Evolutionary conservation across 352 stramenopile species (phyloP).

Genomic region (Phytophthora lateralis): DNA sequence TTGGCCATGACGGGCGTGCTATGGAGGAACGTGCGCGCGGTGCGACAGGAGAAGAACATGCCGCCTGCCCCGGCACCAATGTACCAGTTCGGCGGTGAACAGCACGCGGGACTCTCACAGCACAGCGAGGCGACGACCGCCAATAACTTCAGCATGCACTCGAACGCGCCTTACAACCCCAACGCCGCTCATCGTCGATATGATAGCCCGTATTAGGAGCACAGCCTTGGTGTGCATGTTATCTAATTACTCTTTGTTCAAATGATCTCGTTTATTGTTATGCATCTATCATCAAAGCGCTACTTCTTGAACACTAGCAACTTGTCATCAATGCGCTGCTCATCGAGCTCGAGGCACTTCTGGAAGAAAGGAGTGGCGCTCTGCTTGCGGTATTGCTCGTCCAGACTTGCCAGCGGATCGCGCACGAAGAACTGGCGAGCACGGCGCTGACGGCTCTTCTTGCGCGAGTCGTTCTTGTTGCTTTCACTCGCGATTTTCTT

Average conservation of each 20-base stretch:
- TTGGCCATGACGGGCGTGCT: conserved; percentile 67
- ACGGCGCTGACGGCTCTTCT: conserved; percentile 53
- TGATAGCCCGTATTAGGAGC: conserved; percentile 44
- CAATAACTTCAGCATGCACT: conserved; percentile 46
- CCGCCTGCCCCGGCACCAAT: conserved; percentile 15
- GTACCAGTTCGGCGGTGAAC: conserved; percentile 38
- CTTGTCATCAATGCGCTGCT: conserved; percentile 25
- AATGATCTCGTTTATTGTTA: conserved; percentile 19
- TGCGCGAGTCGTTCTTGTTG: conserved; percentile 56
- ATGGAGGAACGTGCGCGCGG: conserved; percentile 40
- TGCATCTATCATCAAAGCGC: conserved; percentile 32
- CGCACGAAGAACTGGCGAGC: conserved; percentile 75
- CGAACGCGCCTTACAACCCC: conserved; percentile 32
- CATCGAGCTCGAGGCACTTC: conserved; percentile 39
- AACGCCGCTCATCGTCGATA: conserved; percentile 36
- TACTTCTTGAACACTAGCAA: conserved; percentile 43
- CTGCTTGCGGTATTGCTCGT: conserved; percentile 43
- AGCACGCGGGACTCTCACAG: conserved; percentile 22
- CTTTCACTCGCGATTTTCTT: conserved; percentile 68
- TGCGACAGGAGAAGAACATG: conserved; percentile 27
- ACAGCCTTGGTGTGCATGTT: conserved; percentile 9
- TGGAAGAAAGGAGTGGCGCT: conserved; percentile 42
- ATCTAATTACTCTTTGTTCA: conserved; percentile 29
- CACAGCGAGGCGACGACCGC: conserved; percentile 29
- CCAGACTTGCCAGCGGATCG: conserved; percentile 51